Evolutionary conservation across 495 filamentous ascomycete species (phyloP).

Genomic region (Entonaema liquescens): DNA sequence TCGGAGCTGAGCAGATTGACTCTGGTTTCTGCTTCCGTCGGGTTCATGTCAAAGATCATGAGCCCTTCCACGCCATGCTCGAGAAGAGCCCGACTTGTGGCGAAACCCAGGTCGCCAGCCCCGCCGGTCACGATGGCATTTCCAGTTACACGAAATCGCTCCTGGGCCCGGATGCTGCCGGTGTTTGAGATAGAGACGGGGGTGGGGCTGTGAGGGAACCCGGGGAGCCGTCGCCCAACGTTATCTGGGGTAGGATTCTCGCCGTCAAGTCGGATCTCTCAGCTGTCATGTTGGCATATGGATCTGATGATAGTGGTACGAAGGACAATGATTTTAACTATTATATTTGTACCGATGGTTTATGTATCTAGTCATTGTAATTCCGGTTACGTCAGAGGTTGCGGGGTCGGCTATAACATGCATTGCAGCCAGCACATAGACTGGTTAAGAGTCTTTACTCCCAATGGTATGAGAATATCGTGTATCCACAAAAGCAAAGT

Average conservation of each 20-base stretch:
- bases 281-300: constrained; percentile 34
- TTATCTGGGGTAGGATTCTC: constrained; percentile 65
- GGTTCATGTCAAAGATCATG: constrained; percentile 69
- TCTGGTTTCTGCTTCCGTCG: constrained; percentile 50
- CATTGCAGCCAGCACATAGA: constrained; percentile 16
- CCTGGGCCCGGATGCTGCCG: constrained; percentile 59
- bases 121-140: constrained; percentile 78
- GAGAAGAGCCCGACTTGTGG: constrained; percentile 68
- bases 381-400: constrained; percentile 27
- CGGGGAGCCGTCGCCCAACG: constrained; percentile 56
- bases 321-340: background rate
- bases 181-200: constrained; percentile 53
- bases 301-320: constrained; percentile 1
- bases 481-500: background rate
- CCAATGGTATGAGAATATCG: background rate
- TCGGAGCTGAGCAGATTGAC: constrained; percentile 55
- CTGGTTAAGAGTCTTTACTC: background rate
- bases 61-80: constrained; percentile 72
- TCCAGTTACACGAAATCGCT: constrained; percentile 68
- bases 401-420: constrained; percentile 18
- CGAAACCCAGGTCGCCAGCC: constrained; percentile 70
- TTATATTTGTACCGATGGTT: background rate
- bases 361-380: background rate
- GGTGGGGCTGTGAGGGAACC: constrained; percentile 57
- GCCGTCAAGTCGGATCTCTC: constrained; percentile 47